Evolutionary conservation across 371 early-diverging fungal species (phyloP).

Genomic region (Mucor mucedo): DNA sequence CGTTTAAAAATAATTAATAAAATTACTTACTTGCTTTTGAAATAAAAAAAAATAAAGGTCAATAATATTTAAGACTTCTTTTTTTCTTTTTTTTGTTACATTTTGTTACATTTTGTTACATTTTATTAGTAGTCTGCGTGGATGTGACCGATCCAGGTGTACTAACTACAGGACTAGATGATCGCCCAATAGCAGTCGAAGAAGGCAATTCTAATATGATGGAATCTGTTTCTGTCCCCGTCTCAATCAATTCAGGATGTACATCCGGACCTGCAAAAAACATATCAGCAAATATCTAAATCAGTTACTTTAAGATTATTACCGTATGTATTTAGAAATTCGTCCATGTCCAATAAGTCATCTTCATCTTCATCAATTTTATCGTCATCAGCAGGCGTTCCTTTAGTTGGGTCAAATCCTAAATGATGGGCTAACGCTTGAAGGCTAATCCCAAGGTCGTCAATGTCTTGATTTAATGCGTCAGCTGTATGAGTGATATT

Average conservation of each 20-base stretch:
- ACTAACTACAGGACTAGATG: constrained; percentile 7
- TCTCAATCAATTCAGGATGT: background rate
- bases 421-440: constrained; percentile 48
- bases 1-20: background rate
- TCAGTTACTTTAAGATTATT: constrained; percentile 6
- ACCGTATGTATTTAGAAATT: constrained; percentile 45
- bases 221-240: background rate
- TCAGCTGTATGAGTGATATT: constrained; percentile 33
- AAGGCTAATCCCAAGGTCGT: constrained; percentile 40
- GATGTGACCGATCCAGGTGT: background rate
- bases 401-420: constrained; percentile 41
- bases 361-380: constrained; percentile 7
- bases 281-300: background rate
- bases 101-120: background rate
- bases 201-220: constrained; percentile 3
- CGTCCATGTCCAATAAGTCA: constrained; percentile 40
- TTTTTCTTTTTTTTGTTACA: background rate
- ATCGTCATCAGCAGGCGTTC: background rate
- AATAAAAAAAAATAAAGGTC: too few species aligned
- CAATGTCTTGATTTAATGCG: constrained; percentile 44
- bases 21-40: too few species aligned
- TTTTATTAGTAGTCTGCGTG: background rate
- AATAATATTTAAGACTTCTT: too few species aligned
- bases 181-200: constrained; percentile 7
- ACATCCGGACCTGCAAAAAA: constrained; percentile 6